Evolutionary conservation across 176 grass and related monocot species (phyloP), one percentile per base, ranked within the genome.

Genomic region (Juncus inflexus): DNA sequence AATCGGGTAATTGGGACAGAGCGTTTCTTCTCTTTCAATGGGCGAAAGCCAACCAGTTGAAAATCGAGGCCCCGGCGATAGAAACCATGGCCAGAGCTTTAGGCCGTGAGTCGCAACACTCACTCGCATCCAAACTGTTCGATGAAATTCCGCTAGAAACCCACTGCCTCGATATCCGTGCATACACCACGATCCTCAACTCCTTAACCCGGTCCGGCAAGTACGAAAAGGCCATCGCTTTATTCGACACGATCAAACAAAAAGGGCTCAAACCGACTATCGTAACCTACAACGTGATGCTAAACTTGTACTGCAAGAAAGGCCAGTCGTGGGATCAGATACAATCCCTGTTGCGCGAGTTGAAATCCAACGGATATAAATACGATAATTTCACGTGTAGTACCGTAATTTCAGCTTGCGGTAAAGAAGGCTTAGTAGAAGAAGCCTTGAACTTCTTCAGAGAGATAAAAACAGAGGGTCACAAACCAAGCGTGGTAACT

Each of bases 241-340:
- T 97, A 37, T 91, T 91, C 60, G 62, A 70, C 13, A 65, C 83
- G 40, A 80, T 97, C 41, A 86, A 79, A 70, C 50, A 13, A 3
- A 71, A 79, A 40, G 87, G 84, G 0, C 71, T 91, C 2, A 56
- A 59, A 35, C 87, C 92, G 50, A 97, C 84, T 1, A 71, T 83
- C 6, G 92, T 97, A 61, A 97, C 87, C 55, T 97, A 97, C 74
- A 97, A 91, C 67, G 87, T 91, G 74, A 60, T 97, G 78, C 85
- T 97, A n/a, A 75, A 89, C 71, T 80, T 97, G 35, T 97, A 91
- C 47, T 77, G 88, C 4, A 75, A 83, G 7, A 89, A 83, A 87
- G 94, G 85, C 13, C 73, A 82, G 15, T 97, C 94, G 7, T 97
- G 94, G 85, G 77, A 66, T 1, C 81, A 13, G 51, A 84, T 97